Percentiles rank a stretch among this genome's conserved stretches.
Evolutionary conservation across 2,329 filamentous ascomycete species (phyloP).

Genomic region (Colletotrichum sp.): DNA sequence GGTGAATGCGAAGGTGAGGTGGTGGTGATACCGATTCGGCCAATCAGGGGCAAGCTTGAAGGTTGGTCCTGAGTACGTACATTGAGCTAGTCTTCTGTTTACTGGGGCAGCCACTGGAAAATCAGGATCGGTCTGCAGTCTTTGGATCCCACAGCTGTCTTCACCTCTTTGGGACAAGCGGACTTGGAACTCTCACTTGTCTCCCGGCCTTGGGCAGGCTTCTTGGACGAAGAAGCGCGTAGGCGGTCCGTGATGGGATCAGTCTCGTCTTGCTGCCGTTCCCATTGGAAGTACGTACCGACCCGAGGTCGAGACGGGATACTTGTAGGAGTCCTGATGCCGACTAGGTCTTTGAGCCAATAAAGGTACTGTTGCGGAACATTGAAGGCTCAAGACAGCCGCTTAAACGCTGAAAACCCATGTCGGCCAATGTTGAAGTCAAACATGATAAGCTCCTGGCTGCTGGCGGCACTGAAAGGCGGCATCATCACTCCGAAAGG

Average conservation of each 20-base stretch:
- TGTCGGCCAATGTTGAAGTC: background rate
- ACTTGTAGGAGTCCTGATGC: background rate
- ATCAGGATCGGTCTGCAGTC: background rate
- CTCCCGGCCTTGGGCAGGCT: background rate
- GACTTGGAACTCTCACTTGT: background rate
- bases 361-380: background rate
- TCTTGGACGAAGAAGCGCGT: background rate
- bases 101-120: background rate
- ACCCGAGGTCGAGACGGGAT: background rate
- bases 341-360: background rate
- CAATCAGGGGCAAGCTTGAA: background rate
- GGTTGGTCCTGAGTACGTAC: background rate
- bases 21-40: background rate
- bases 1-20: background rate
- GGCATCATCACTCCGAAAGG: background rate
- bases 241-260: background rate
- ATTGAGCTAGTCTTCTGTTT: background rate
- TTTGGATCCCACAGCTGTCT: background rate
- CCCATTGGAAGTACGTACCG: background rate
- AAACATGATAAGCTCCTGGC: background rate
- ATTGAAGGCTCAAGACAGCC: background rate
- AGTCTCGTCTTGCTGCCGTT: background rate
- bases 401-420: background rate
- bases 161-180: background rate
- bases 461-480: background rate